Conservation (phyloP, 257 asterid genomes). For the Rhazya stricta region DNA sequence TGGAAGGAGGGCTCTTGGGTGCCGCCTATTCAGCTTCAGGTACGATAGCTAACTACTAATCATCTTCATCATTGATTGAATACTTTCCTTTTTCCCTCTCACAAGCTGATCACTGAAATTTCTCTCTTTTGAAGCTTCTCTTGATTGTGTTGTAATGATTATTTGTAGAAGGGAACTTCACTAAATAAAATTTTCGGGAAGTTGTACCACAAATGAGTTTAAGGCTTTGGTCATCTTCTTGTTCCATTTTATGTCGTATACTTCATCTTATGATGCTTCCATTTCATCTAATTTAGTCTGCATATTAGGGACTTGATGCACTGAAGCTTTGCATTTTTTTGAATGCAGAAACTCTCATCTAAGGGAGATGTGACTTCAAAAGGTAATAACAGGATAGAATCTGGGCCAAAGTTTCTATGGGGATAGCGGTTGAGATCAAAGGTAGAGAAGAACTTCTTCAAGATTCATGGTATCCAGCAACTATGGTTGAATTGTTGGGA, state of each 20-base stretch:
- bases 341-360: conserved; percentile 33
- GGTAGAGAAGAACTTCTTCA: conserved; percentile 26
- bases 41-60: not conserved
- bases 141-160: too few relatives aligned
- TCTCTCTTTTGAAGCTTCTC: too few relatives aligned
- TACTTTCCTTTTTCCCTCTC: not conserved
- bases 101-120: not conserved
- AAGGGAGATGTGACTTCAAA: conserved; percentile 25
- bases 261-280: not conserved
- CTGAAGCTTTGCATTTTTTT: conserved; percentile 3
- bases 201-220: too few relatives aligned
- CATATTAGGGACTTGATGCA: not conserved
- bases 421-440: conserved; percentile 51
- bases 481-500: conserved; percentile 29
- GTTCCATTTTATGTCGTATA: not conserved
- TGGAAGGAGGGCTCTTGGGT: conserved; percentile 50
- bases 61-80: not conserved
- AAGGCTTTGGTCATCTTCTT: too few relatives aligned
- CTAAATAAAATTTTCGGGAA: too few relatives aligned
- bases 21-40: conserved; percentile 38
- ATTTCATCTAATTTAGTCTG: not conserved
- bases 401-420: conserved; percentile 26
- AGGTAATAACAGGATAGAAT: conserved; percentile 14
- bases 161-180: too few relatives aligned
- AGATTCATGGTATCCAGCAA: conserved; percentile 46